Base-by-base conservation (phyloP, 352 stramenopile species). In the Phytopythium mirpurense region DNA sequence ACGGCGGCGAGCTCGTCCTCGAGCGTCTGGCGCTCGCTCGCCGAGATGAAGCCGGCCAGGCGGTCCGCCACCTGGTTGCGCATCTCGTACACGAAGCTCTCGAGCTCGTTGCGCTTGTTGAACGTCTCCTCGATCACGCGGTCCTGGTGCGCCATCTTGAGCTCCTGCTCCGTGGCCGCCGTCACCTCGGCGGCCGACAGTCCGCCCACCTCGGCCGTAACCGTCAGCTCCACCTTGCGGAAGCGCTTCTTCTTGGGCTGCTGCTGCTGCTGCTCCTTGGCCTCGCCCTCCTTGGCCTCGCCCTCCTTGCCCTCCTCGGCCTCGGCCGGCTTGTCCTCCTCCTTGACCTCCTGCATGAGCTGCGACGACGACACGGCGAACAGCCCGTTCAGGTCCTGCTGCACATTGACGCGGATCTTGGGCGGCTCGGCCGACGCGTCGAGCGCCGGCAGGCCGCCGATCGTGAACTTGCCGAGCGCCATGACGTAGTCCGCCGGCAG, bases 11-110 rank as follows among this genome's bases (percentile, higher is more conserved):
- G 77, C 62, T 95, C 78, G 12, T 83, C 68, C 42, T 95, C 80
- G 43, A 99, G 91, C 23, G 68, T 77, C 40, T 59, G 59, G 66
- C 92, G 93, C 72, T 98, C 96, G 43, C 79, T 70, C n/a, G 88
- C 63, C 23, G 93, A 95, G 51, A 93, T 89, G 67, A 96, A 98
- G 23, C 74, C 71, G 23, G 79, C 67, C 31, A 97, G 78, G 54
- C 78, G 76, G 57, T 91, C 85, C 59, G 72, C 72, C 54, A 98
- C 68, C 58, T 98, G 96, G 82, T 99, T 97, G 50, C 97, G 91
- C 95, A 99, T 98, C 67, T 96, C 88, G 78, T 99, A 99, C 66
- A 99, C 96, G 70, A 99, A 99, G 40, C 88, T 97, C 70, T 99
- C 97, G 29, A 99, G 82, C 67, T 99, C 97, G 72, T 99, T 99